phyloP scores from a whole-genome alignment of 306 rosid species.

The Oemleria cerasiformis region DNA sequence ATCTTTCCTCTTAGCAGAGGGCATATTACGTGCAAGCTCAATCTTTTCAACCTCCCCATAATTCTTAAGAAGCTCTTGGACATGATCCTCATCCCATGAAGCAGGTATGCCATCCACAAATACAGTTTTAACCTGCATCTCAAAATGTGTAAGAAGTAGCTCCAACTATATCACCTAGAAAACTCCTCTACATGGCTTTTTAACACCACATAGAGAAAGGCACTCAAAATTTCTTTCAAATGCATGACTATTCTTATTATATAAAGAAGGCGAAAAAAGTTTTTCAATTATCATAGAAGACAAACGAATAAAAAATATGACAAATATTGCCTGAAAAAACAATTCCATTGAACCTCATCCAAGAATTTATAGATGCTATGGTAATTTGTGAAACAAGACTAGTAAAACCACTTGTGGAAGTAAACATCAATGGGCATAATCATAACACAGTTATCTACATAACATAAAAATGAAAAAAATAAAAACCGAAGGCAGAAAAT shows the following conservation, averaged over 20 bases:
- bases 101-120: constrained; percentile 93
- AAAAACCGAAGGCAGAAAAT: not conserved
- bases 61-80: constrained; percentile 64
- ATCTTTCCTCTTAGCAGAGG: constrained; percentile 92
- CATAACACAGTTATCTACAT: not conserved
- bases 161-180: constrained; percentile 2
- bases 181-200: not conserved
- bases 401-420: not conserved
- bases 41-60: constrained; percentile 78
- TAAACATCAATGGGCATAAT: not conserved
- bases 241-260: not conserved
- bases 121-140: constrained; percentile 89
- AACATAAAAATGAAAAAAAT: not conserved
- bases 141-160: constrained; percentile 30
- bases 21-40: constrained; percentile 97
- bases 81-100: constrained; percentile 88
- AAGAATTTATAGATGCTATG: not conserved
- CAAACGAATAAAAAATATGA: not conserved
- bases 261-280: not conserved
- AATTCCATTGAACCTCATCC: not conserved
- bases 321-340: not conserved
- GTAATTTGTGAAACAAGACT: not conserved
- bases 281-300: not conserved
- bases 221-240: not conserved
- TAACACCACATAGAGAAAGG: not conserved